phyloP scores from a whole-genome alignment of 257 asterid species.

The Penstemon newberryi region DNA sequence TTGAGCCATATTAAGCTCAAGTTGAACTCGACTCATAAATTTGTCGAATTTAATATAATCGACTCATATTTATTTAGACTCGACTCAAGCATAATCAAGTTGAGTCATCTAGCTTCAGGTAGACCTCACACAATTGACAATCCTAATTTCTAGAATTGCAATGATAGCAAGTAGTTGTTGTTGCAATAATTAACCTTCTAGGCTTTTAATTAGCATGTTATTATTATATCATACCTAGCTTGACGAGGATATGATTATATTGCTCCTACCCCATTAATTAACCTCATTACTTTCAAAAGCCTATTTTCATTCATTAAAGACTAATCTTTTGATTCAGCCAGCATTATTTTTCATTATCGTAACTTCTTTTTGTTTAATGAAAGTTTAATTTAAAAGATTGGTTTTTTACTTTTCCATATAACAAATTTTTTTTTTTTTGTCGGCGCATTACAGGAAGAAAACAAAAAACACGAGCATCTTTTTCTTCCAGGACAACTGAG shows the following conservation, averaged over 20 bases:
- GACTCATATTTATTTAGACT: background rate
- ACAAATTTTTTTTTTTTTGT: background rate
- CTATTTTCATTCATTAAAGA: constrained; percentile 14
- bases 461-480: background rate
- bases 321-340: background rate
- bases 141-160: background rate
- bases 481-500: background rate
- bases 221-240: background rate
- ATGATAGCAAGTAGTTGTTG: background rate
- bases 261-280: background rate
- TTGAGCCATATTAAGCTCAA: too few species aligned
- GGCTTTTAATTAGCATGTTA: background rate
- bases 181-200: background rate
- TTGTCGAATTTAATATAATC: too few species aligned
- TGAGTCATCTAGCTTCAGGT: too few species aligned
- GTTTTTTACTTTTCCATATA: too few species aligned
- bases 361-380: background rate
- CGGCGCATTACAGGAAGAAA: background rate
- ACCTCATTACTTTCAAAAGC: constrained; percentile 12
- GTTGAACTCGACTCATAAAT: too few species aligned
- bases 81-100: background rate
- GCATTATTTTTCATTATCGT: background rate
- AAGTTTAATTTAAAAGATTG: background rate
- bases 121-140: too few species aligned
- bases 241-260: background rate